A percentile compares a stretch with the other conserved stretches of the same genome.
phyloP scores from a whole-genome alignment of 352 stramenopile genomes.

The Pythium grandisporangium region DNA sequence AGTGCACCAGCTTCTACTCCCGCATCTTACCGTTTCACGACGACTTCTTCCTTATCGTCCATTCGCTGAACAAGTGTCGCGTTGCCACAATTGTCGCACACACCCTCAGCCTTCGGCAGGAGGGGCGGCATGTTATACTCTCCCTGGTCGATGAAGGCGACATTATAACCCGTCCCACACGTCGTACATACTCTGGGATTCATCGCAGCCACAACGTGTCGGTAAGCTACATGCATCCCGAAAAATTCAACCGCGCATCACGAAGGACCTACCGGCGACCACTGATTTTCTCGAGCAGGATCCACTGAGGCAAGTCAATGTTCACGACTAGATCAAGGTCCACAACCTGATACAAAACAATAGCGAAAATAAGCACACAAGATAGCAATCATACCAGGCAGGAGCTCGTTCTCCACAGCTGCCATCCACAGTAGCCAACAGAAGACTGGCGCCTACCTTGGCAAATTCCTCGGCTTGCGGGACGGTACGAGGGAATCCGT shows the following conservation, averaged over 20 bases:
- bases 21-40: conserved; percentile 43
- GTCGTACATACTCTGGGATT: conserved; percentile 56
- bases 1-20: too few relatives aligned
- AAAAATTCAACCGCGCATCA: too few relatives aligned
- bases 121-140: conserved; percentile 88
- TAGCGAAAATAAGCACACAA: neutral
- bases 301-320: conserved; percentile 84
- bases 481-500: conserved; percentile 87
- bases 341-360: conserved; percentile 19
- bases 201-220: neutral
- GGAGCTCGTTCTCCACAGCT: neutral
- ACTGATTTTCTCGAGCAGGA: conserved; percentile 86
- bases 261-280: conserved; percentile 45
- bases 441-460: conserved; percentile 14
- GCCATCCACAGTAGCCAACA: neutral
- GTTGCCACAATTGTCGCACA: conserved; percentile 75
- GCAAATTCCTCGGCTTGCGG: conserved; percentile 80
- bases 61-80: conserved; percentile 65
- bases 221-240: neutral
- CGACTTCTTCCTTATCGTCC: conserved; percentile 76
- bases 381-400: neutral
- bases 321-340: conserved; percentile 82
- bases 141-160: conserved; percentile 78
- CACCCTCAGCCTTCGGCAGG: conserved; percentile 73
- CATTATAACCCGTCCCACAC: conserved; percentile 84